phyloP scores from a whole-genome alignment of 2,329 filamentous ascomycete genomes.

The Alternaria metachromatica region DNA sequence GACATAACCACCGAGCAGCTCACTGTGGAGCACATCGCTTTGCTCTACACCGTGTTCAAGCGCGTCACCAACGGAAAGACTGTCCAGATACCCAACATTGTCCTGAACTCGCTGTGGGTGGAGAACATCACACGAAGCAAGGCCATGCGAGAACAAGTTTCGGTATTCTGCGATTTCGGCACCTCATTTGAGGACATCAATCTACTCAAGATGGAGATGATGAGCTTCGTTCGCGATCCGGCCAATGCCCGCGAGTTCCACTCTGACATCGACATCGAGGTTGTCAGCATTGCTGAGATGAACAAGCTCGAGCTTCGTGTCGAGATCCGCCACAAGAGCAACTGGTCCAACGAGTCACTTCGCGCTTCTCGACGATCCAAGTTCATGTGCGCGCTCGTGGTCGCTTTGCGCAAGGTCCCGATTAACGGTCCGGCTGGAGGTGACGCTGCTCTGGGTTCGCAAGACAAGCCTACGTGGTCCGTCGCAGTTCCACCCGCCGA shows the following conservation, averaged over 20 bases:
- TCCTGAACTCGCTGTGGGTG: slow-evolving; percentile 90
- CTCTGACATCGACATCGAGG: slow-evolving; percentile 78
- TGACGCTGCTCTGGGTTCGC: slow-evolving; percentile 64
- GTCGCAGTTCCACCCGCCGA: slow-evolving; percentile 75
- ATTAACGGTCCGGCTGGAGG: slow-evolving; percentile 83
- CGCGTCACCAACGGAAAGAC: slow-evolving; percentile 82
- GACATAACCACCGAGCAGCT: slow-evolving; percentile 76
- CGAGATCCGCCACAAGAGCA: slow-evolving; percentile 82
- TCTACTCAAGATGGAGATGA: slow-evolving; percentile 81
- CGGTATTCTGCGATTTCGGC: slow-evolving; percentile 81
- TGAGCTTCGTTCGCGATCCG: slow-evolving; percentile 79
- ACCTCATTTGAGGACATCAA: slow-evolving; percentile 91
- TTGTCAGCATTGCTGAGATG: slow-evolving; percentile 80
- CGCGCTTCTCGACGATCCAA: slow-evolving; percentile 85
- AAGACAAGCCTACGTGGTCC: slow-evolving; percentile 79
- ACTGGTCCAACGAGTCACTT: slow-evolving; percentile 73
- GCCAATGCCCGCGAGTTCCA: slow-evolving; percentile 94
- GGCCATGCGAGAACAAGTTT: slow-evolving; percentile 86
- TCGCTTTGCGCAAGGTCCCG: slow-evolving; percentile 85
- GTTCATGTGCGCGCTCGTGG: slow-evolving; percentile 92
- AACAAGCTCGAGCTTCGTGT: slow-evolving; percentile 86
- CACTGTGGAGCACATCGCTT: slow-evolving; percentile 89
- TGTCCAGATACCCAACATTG: slow-evolving; percentile 85
- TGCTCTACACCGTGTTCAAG: slow-evolving; percentile 91
- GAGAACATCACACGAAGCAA: slow-evolving; percentile 92